Base-by-base conservation (phyloP, 2,329 filamentous ascomycete genomes). In the Parastagonospora avenae region DNA sequence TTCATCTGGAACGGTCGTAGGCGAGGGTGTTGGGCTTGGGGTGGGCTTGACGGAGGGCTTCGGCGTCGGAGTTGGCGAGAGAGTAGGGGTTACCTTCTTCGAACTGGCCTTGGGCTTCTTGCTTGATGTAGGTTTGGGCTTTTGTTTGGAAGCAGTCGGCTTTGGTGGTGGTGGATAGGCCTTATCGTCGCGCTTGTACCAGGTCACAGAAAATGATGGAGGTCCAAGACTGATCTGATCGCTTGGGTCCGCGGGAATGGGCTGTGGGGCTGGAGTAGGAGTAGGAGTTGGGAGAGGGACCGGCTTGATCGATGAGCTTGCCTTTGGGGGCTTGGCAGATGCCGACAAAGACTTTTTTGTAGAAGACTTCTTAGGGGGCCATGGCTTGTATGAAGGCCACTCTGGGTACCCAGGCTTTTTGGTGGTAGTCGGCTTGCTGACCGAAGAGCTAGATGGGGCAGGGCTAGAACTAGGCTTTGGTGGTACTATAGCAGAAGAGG, bases 191-290 rank as follows among this genome's bases (percentile, higher is more conserved):
- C 43, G 27, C 43, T 46, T 47, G 8, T 48, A 42, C 55, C 55
- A 59, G 30, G 44, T 52, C 9, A 59, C 28, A 19, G 40, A 40
- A 14, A 16, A 44, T 2, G 46, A 41, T 8, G 51, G 48, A 8
- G 14, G 15, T 32, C 30, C 38, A 3, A 50, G 28, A 29, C 51
- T 52, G 29, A 57, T 52, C 9, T 49, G 48, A 15, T 58, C 46
- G 35, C 51, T 55, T 32, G 46, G 48, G 33, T 47, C 47, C 2
- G 56, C 46, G 5, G 42, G 32, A 7, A 35, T 43, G n/a, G 55
- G 52, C n/a, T 50, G 42, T 14, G 46, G 50, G 5, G 33, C 37
- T 32, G 47, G 43, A 32, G 36, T 47, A 27, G 52, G 50, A 30
- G 28, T 31, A 4, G 47, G 46, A 19, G 47, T 48, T 30, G 52